A percentile compares a stretch with the other conserved stretches of the same genome.
These are phyloP conservation scores for Neurospora sp. DNA, from an alignment of 495 filamentous ascomycete species.

Conservation along the genomic window DNA sequence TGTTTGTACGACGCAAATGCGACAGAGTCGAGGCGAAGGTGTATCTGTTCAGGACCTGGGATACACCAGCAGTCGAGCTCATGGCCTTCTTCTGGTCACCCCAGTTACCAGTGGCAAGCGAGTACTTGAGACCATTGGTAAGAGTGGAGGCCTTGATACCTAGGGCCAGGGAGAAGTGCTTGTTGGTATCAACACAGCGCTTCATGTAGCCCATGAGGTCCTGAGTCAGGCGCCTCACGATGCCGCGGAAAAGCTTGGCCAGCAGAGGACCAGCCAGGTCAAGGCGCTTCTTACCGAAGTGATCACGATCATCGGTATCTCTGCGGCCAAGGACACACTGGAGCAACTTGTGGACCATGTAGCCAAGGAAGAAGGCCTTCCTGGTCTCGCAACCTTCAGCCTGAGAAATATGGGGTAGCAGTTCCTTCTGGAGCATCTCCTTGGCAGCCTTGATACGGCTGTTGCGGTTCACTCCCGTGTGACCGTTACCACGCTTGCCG, in stretches of 20 bases:
- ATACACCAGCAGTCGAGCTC: constrained; percentile 88
- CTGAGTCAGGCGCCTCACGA: constrained; percentile 77
- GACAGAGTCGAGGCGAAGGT: constrained; percentile 94
- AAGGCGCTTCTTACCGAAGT: constrained; percentile 97
- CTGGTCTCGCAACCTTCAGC: constrained; percentile 90
- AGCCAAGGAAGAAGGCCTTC: constrained; percentile 97
- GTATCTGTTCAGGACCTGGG: constrained; percentile 95
- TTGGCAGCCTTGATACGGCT: constrained; percentile 83
- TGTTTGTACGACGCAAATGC: constrained; percentile 93
- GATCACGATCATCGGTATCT: constrained; percentile 93
- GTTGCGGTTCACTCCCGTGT: constrained; percentile 60
- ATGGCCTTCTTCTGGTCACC: constrained; percentile 98
- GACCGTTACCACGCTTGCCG: constrained; percentile 68
- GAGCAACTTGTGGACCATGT: constrained; percentile 93
- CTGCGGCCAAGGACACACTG: constrained; percentile 84
- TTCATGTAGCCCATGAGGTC: constrained; percentile 86
- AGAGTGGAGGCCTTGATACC: constrained; percentile 86
- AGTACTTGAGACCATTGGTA: constrained; percentile 91
- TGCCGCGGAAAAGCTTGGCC: constrained; percentile 80
- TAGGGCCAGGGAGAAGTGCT: constrained; percentile 78
- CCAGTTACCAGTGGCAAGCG: constrained; percentile 98
- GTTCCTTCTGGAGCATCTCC: constrained; percentile 93
- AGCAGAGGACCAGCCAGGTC: constrained; percentile 92
- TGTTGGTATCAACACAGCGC: constrained; percentile 76
- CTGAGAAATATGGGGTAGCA: constrained; percentile 93